Conservation (phyloP, 139 green algal species). For the Chlamydomonas urium region DNA sequence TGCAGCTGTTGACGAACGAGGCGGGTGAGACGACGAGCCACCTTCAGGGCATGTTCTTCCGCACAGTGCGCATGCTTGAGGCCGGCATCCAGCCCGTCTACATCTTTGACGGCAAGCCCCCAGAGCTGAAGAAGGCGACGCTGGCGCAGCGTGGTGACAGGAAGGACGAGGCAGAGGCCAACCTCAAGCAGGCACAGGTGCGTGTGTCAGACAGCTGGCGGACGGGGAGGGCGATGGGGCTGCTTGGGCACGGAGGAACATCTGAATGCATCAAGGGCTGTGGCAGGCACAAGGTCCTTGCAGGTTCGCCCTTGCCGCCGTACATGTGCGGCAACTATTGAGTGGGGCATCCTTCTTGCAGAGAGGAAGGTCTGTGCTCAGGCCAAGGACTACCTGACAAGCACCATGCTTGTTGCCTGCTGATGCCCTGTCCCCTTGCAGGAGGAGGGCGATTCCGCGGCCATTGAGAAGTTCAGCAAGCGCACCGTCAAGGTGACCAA, state of each 20-base stretch:
- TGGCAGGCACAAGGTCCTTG: no score
- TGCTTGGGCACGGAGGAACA: no score
- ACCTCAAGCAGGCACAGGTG: background rate
- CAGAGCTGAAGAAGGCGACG: slow-evolving; percentile 73
- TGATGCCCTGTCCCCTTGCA: no score
- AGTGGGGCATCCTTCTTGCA: no score
- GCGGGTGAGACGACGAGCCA: slow-evolving; percentile 90
- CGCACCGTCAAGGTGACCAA: slow-evolving; percentile 65
- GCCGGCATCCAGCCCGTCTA: slow-evolving; percentile 86
- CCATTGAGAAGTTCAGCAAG: slow-evolving; percentile 95
- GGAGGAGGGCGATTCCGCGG: slow-evolving; percentile 77
- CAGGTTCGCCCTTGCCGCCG: no score
- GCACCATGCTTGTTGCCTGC: no score
- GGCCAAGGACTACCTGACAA: no score
- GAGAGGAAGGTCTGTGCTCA: no score
- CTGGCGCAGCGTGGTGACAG: slow-evolving; percentile 20
- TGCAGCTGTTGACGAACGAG: slow-evolving; percentile 88
- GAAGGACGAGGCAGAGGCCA: slow-evolving; percentile 3
- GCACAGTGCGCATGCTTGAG: slow-evolving; percentile 92
- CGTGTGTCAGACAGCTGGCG: no score
- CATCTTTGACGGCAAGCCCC: slow-evolving; percentile 97
- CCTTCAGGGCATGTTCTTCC: slow-evolving; percentile 92
- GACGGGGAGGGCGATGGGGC: no score
- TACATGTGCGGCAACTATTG: no score
- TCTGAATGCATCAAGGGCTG: no score